Evolutionary conservation across 2,329 filamentous ascomycete species (phyloP), one percentile per base, ranked within the genome.

Genomic region (Karstenula rhodostoma): DNA sequence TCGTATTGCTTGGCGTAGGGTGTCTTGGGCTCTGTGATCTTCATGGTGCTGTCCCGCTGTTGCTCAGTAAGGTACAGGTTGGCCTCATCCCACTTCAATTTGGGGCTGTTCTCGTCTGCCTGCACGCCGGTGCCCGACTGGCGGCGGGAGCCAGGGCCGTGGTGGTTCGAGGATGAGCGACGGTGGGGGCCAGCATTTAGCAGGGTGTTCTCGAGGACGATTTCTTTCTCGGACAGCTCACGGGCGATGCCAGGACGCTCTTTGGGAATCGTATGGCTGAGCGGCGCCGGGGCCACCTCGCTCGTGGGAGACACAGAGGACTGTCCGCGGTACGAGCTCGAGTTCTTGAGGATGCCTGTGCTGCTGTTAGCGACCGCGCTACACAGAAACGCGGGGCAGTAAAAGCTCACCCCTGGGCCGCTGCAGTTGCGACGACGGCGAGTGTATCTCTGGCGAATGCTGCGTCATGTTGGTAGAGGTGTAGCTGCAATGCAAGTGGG

Each of bases 21-120:
- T 8, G 95, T 99, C 85, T 99, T 99, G 63, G 95, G 95, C 82
- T 99, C 95, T 68, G 93, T 92, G 67, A 99, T 99, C 85, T 98
- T 99, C 95, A 99, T 99, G 60, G 94, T 97, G 63, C 91, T 90
- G 61, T 89, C 93, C 79, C 92, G 94, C 80, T 98, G 93, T 79
- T 98, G 94, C 81, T 99, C 95, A 8, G 95, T 95, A 56, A 99
- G 86, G 80, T 97, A 99, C 33, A 99, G 86, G 76, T 99, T 99
- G 48, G 92, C 95, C 82, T 99, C 95, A 78, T 99, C 95, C 95
- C 95, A 99, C 82, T 97, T 97, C 68, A 99, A 85, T 64, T 93
- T 89, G 64, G 91, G 90, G 60, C 86, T 89, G 59, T 83, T 84
- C 51, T 88, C 85, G 53, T 87, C 85, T 19, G 83, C 77, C 48